Evolutionary conservation across 495 filamentous ascomycete genomes (phyloP).

Genomic region (Penicillium canariense): DNA sequence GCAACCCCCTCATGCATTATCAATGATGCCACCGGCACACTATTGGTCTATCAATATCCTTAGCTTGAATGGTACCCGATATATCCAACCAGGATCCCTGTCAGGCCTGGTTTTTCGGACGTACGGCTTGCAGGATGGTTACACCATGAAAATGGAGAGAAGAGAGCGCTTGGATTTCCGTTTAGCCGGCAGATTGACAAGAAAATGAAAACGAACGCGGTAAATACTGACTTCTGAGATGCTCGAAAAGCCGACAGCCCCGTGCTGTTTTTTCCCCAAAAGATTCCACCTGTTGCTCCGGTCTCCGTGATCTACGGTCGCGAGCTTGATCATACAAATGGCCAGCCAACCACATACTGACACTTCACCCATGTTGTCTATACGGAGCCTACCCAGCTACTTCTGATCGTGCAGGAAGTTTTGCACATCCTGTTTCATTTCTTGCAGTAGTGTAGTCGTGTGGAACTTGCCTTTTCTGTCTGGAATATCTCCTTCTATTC

Average conservation of each 20-base stretch:
- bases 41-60: conserved; percentile 3
- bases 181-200: background rate
- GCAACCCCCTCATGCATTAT: conserved; percentile 7
- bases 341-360: background rate
- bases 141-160: background rate
- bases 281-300: background rate
- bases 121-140: background rate
- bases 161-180: background rate
- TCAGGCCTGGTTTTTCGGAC: background rate
- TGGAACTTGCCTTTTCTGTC: background rate
- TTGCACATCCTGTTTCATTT: background rate
- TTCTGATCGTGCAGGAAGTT: background rate
- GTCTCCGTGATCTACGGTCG: conserved; percentile 1
- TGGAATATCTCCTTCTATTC: no score
- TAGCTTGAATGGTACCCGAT: background rate
- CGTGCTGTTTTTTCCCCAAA: conserved; percentile 3
- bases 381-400: background rate
- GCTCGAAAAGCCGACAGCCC: background rate
- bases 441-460: background rate
- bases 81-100: conserved; percentile 2
- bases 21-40: background rate
- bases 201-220: background rate
- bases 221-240: background rate
- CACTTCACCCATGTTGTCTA: background rate
- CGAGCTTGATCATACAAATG: background rate